A percentile compares a stretch with the other conserved stretches of the same genome.
phyloP scores from a whole-genome alignment of 2,329 filamentous ascomycete genomes.

The Aureobasidium sp. region DNA sequence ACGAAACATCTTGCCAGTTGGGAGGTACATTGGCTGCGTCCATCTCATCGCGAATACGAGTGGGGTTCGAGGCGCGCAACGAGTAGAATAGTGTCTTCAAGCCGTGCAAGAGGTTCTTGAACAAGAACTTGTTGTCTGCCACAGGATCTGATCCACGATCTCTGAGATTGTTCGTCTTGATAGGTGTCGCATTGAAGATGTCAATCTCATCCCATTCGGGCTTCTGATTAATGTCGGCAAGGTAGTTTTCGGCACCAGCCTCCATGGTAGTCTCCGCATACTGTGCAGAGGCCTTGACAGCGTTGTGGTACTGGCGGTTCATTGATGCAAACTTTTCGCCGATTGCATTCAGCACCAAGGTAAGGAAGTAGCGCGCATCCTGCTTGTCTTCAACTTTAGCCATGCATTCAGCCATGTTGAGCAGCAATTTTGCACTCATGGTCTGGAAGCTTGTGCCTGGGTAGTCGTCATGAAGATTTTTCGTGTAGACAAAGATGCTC shows the following conservation, averaged over 20 bases:
- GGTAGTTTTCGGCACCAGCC: conserved; percentile 66
- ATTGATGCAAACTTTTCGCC: conserved; percentile 97
- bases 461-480: conserved; percentile 89
- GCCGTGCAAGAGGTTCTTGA: conserved; percentile 92
- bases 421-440: conserved; percentile 93
- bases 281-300: conserved; percentile 80
- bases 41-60: conserved; percentile 49
- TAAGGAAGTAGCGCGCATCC: conserved; percentile 88
- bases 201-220: conserved; percentile 98
- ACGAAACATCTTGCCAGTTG: conserved; percentile 94
- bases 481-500: conserved; percentile 95
- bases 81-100: conserved; percentile 96
- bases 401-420: conserved; percentile 98
- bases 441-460: conserved; percentile 98
- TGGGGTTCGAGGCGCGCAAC: conserved; percentile 78
- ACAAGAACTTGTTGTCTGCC: conserved; percentile 94
- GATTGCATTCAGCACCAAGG: conserved; percentile 96
- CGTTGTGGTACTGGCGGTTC: conserved; percentile 93
- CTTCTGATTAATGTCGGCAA: conserved; percentile 70
- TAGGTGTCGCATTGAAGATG: conserved; percentile 92
- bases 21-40: conserved; percentile 71
- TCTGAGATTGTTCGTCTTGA: conserved; percentile 86
- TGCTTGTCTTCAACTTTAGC: conserved; percentile 87
- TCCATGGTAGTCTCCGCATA: conserved; percentile 57
- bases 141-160: conserved; percentile 87